Base-by-base conservation (phyloP, 2,329 filamentous ascomycete species). In the Penicillium sp. region DNA sequence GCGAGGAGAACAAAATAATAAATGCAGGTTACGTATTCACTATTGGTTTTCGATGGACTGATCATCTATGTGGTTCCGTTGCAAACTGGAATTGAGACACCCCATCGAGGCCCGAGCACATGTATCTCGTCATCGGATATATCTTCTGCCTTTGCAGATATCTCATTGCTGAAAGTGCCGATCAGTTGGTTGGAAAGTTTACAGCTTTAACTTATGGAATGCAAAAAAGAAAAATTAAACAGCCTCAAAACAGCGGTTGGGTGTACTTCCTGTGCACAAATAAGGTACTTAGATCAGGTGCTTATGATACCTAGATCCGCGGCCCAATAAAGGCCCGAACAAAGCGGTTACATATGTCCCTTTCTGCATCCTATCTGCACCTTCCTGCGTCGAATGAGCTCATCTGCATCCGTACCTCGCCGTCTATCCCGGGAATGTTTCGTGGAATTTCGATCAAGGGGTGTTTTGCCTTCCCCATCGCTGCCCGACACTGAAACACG, bases 401-500 rank as follows among this genome's bases (percentile, higher is more conserved):
- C 57, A 62, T 51, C 56, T 43, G 29, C 50, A 56, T 48, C 48
- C 44, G 26, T 33, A 27, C 33, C 48, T 37, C 19, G 29, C 5
- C 29, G 27, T 27, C 48, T 49, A 39, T 31, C 41, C 48, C 53
- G 65, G 66, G 65, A 63, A 68, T 68, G 67, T 65, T 68, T 67
- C 56, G 57, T 63, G 53, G 56, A 63, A 64, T 68, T 58, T 56
- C 57, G 55, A 70, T 66, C 68, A 69, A 70, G 68, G 69, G 68
- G 35, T 67, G 56, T 65, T 64, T 64, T 61, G 61, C 44, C 55
- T 44, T 50, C 33, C 24, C 10, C 46, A 52, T 59, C 52, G 48
- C 57, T 57, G 55, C 47, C 58, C 48, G 33, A 57, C 54, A 8
- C 45, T 56, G 47, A 60, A 55, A 57, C 48, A 19, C 13, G 44